Base-by-base conservation (phyloP, 129 eudicot genomes). In the Dittrichia graveolens region DNA sequence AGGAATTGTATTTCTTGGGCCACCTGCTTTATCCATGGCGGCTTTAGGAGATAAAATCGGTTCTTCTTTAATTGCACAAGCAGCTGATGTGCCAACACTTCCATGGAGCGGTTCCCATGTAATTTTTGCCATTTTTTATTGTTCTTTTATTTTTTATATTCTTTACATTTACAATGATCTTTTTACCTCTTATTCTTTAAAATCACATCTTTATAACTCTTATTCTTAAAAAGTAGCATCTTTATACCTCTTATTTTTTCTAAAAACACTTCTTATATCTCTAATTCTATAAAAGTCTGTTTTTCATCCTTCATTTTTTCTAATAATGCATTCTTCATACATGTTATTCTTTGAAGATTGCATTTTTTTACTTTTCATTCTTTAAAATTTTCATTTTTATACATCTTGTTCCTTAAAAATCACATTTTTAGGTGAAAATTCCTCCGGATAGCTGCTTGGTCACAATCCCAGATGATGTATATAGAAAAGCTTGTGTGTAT, bases 71-170 rank as follows among this genome's bases (percentile, higher is more conserved):
- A 88, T 94, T 81, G 99, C 99, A 57, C 99, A 94, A 86, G 97
- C 97, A 31, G 97, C 99, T 37, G 91, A 85, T 12, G 99, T 94
- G 40, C 99, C 99, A 6, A 94, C 99, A 61, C 97, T 94, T 77
- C 97, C 97, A 16, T 94, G 99, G 99, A 94, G 99, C 73, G 99
- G 99, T 45, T 90, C 97, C 72, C 96, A 94, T 90, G 99, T 94
- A 87, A 80, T 31, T 65, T 49, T 46, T 63, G 7, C 69, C 53
- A 42, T 65, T 52, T 24, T 39, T 50, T 7, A 15, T 31, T 38
- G 55, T 52, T 31, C 6, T 55, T 50, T 52, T 38, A 24, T 24
- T 0, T 24, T 24, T 24, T 24, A 24, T 24, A 24, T 24, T 24
- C 31, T 24, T 18, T 24, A 50, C 53, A 39, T 61, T 72, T 62